Conservation (phyloP, 305 asterid genomes). For the Plantago rigida region DNA sequence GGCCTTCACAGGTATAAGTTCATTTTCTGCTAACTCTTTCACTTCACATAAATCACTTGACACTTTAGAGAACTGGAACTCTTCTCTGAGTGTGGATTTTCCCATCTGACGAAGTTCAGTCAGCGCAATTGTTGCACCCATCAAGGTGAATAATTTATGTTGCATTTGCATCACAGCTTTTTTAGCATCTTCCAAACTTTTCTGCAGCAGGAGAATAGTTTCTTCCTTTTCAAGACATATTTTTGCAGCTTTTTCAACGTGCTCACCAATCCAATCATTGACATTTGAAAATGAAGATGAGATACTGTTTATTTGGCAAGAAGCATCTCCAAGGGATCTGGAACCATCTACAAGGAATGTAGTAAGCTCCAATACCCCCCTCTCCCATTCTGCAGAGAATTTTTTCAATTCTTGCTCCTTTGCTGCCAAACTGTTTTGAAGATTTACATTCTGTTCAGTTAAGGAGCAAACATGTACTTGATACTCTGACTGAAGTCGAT, state of each 20-base stretch:
- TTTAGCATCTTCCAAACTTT: constrained; percentile 71
- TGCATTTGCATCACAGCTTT: constrained; percentile 53
- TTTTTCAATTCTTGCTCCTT: constrained; percentile 53
- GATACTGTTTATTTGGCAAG: constrained; percentile 57
- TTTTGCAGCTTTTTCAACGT: constrained; percentile 62
- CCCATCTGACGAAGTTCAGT: constrained; percentile 50
- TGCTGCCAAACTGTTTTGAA: constrained; percentile 44
- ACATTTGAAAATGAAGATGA: constrained; percentile 52
- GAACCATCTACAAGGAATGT: constrained; percentile 70
- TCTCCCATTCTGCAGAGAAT: constrained; percentile 64
- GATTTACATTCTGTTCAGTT: constrained; percentile 52
- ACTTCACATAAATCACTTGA: constrained; percentile 29
- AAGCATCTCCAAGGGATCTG: constrained; percentile 60
- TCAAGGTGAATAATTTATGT: constrained; percentile 53
- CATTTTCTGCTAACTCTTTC: constrained; percentile 26
- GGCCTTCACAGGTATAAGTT: constrained; percentile 23
- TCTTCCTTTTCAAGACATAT: constrained; percentile 61
- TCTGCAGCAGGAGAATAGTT: constrained; percentile 52
- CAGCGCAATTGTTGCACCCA: constrained; percentile 57
- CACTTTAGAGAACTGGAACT: constrained; percentile 29
- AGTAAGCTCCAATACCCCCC: constrained; percentile 72
- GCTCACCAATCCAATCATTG: constrained; percentile 55
- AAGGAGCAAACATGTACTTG: constrained; percentile 41
- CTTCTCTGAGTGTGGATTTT: constrained; percentile 31
- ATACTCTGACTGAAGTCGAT: constrained; percentile 49